Base-by-base conservation (phyloP, 2,329 filamentous ascomycete genomes). In the Ascochyta rabiei region DNA sequence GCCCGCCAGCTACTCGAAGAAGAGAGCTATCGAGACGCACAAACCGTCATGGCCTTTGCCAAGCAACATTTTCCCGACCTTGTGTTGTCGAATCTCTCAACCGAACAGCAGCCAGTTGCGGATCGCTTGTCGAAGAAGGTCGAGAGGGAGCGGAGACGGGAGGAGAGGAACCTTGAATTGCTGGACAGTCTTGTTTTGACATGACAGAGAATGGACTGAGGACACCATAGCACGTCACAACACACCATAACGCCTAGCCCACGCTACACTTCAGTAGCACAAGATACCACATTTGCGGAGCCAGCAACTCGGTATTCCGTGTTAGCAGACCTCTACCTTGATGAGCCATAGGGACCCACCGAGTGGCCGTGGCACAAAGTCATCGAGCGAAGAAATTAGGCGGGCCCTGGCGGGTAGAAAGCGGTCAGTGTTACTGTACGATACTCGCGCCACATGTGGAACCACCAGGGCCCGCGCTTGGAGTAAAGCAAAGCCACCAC, bases 51-150 rank as follows among this genome's bases (percentile, higher is more conserved):
- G 62, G 50, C 67, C 2, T 72, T 73, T 28, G 58, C 64, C 5
- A 67, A 69, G 47, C 50, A 66, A 12, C 62, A 72, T 42, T 74
- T 73, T 35, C 57, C 69, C 2, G 70, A 74, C 7, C 28, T 73
- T n/a, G 67, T 71, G 19, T 44, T 70, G 13, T 49, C 63, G 2
- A 62, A 59, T 24, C 47, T 48, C 9, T 52, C 51, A 19, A 34
- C 37, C 7, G 28, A 35, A 37, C 43, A 49, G 15, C 50, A 48
- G 15, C 48, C 45, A 24, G 9, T 41, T 33, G 35, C 31, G 9
- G 15, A 30, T 15, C 45, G 35, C 4, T 28, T 33, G 21, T 42
- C 33, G 4, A 33, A n/a, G 24, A 43, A 35, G 38, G 21, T 39
- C 35, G 35, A 62, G 34, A 49, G 48, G 39, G 18, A 48, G 40